Base-by-base conservation (phyloP, 75 land plant genomes). In the Pseudotsuga menziesii region DNA sequence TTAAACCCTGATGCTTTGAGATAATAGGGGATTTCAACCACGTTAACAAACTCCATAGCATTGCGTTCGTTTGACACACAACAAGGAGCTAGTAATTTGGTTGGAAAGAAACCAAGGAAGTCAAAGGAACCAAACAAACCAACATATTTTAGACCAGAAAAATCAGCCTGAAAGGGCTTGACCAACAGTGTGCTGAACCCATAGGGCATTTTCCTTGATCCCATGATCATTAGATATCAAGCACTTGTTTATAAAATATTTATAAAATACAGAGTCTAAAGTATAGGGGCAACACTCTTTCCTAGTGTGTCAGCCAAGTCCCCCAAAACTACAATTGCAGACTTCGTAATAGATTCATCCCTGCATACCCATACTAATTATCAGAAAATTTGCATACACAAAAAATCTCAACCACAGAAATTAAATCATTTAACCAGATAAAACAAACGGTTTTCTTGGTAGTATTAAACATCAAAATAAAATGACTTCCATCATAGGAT, bases 231-330 rank as follows among this genome's bases (percentile, higher is more conserved):
- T 94, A 54, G 96, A 89, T 14, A 88, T 87, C 72, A 85, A 78
- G 84, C 98, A 96, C 74, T 96, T 96, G 69, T 90, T 91, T 72
- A 96, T 77, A 76, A 96, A 93, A 57, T 88, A 91, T 78, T 88
- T 93, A 89, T 89, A 85, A 83, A 93, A 88, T 56, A 82, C 83
- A 75, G 96, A 89, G 82, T 88, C 82, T 84, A 81, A 64, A 96
- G 88, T 76, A 96, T 75, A 56, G 86, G 75, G 74, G 94, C 91
- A 36, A 88, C 94, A 87, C 78, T 87, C 44, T 80, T 70, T 27
- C 94, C 97, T 62, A 96, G 69, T 35, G 94, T 93, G 82, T 93
- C 96, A 52, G 98, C 96, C 61, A 96, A 79, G 83, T 96, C 98
- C 54, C 98, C 98, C 61, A 96, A 84, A 7, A 96, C 94, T 4